Evolutionary conservation across 306 rosid species (phyloP), one percentile per base, ranked within the genome.

Genomic region (Datisca glomerata): DNA sequence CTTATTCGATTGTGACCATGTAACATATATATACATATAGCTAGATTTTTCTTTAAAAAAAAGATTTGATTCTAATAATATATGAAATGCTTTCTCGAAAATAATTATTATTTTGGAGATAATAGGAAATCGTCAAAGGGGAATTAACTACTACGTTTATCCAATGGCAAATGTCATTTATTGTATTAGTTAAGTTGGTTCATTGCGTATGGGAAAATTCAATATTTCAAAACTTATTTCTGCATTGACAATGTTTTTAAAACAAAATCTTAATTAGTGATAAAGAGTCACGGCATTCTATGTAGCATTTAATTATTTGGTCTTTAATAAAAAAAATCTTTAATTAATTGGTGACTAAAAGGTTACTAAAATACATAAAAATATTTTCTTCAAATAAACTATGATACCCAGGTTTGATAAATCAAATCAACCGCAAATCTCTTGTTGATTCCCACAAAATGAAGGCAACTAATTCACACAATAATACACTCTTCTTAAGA

Each of bases 131-230:
- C 72, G 61, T 68, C 67, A 69, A 59, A 7, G 33, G 52, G 38
- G 6, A 55, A 55, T 73, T 27, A 28, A 67, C 34, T 61, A 31
- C 23, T 45, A 16, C 45, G 53, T 44, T 49, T 56, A 56, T 67
- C 54, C 53, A 65, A 68, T n/a, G 60, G 67, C 63, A 57, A 55
- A 48, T 60, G 45, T 62, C 49, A 57, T 55, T 73, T 41, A 43
- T 48, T 52, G 53, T 34, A 49, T 68, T 71, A 40, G 58, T 70
- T 38, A 52, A 70, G 73, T 66, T 73, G 69, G 63, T 46, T 51
- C 65, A 69, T 47, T 57, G 70, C 65, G 69, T 70, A 70, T 73
- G 72, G 70, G 59, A 61, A n/a, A n/a, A n/a, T n/a, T n/a, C n/a
- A n/a, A n/a, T n/a, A 61, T 53, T 28, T 35, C 59, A 55, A 12